Conservation (phyloP, 108 stramenopile species). For the Cyclotella baltica region DNA sequence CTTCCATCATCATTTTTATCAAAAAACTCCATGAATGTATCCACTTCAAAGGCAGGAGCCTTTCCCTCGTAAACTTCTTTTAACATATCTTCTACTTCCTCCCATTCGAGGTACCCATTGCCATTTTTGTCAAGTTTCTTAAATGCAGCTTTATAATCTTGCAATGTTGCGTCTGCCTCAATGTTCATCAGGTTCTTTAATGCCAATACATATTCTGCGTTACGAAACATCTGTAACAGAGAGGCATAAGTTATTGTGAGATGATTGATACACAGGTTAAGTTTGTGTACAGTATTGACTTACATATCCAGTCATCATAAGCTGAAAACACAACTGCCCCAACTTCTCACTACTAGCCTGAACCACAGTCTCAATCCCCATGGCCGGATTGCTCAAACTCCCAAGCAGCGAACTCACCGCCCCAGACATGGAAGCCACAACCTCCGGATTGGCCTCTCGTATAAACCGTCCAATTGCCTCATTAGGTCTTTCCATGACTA, state of each 20-base stretch:
- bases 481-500: constrained; percentile 75
- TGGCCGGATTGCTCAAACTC: constrained; percentile 73
- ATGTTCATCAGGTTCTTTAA: constrained; percentile 81
- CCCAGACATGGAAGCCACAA: constrained; percentile 84
- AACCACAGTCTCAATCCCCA: constrained; percentile 71
- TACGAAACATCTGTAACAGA: constrained; percentile 95
- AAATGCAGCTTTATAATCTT: constrained; percentile 88
- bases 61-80: constrained; percentile 71
- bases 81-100: constrained; percentile 73
- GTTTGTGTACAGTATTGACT: too few species aligned
- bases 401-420: constrained; percentile 79
- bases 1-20: constrained; percentile 87
- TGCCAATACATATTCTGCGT: constrained; percentile 92
- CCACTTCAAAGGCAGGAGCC: constrained; percentile 74
- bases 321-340: constrained; percentile 79
- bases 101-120: constrained; percentile 78
- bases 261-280: too few species aligned
- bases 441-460: constrained; percentile 73
- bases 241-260: too few species aligned
- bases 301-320: constrained; percentile 93
- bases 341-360: constrained; percentile 83
- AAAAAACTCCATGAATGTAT: constrained; percentile 87
- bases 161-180: constrained; percentile 60
- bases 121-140: constrained; percentile 72
- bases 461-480: constrained; percentile 79